Percentiles rank a stretch among this genome's conserved stretches.
Conservation (phyloP, 2,329 filamentous ascomycete species). For the Drechslerella stenobrocha region DNA sequence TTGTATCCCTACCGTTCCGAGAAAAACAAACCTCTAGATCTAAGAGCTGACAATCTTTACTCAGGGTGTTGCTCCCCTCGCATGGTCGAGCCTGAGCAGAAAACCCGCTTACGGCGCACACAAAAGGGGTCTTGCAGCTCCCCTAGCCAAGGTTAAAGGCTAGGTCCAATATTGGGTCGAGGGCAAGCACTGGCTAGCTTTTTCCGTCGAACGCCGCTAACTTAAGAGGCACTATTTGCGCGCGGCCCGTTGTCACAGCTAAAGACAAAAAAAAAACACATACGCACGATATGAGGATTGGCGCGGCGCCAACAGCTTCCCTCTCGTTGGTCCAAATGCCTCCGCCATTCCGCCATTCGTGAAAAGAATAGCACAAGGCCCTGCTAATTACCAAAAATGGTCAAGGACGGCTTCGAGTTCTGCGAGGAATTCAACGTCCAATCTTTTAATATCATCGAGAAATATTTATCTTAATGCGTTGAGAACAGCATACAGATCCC, state of each 20-base stretch:
- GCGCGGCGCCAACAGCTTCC: conserved; percentile 28
- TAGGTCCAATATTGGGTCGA: too few species aligned
- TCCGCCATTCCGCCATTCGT: background rate
- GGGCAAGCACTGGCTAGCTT: background rate
- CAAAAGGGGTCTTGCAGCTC: too few species aligned
- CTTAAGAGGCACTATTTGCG: conserved; percentile 39
- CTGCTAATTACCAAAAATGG: background rate
- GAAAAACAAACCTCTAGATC: background rate
- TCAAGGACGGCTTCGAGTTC: too few species aligned
- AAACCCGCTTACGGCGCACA: too few species aligned
- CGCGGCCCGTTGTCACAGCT: conserved; percentile 40
- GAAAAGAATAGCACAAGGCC: conserved; percentile 1
- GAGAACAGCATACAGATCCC: conserved; percentile 15
- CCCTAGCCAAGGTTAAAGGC: too few species aligned
- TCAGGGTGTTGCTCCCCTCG: background rate
- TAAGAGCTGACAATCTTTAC: background rate
- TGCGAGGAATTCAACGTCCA: conserved; percentile 6
- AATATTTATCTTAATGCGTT: conserved; percentile 18
- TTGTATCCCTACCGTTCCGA: background rate
- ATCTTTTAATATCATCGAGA: conserved; percentile 12
- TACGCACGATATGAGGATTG: conserved; percentile 1
- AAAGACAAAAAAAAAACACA: conserved; percentile 22
- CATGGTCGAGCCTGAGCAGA: too few species aligned
- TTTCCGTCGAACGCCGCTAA: conserved; percentile 31
- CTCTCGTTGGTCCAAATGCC: conserved; percentile 29